These are phyloP conservation scores for Phoma sp. DNA, from an alignment of 2,329 filamentous ascomycete species.

Conservation along the genomic window DNA sequence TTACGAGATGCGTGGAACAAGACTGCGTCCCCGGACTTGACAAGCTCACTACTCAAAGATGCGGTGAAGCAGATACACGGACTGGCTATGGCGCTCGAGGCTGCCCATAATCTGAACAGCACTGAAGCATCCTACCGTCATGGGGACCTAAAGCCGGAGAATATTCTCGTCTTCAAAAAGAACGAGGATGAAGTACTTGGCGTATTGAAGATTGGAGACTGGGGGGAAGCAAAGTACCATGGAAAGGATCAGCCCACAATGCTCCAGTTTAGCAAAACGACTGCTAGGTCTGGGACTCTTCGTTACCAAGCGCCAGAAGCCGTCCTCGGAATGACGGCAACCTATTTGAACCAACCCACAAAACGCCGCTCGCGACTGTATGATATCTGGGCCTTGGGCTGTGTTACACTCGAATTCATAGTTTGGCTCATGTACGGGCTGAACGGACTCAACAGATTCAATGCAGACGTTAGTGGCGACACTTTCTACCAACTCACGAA, in stretches of 20 bases:
- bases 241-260: not conserved
- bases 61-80: not conserved
- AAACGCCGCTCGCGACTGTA: constrained; percentile 25
- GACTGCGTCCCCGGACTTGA: not conserved
- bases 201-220: not conserved
- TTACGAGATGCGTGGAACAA: not conserved
- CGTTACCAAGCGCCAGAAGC: not conserved
- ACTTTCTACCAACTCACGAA: not conserved
- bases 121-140: constrained; percentile 29
- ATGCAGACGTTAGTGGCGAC: not conserved
- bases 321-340: not conserved
- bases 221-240: not conserved
- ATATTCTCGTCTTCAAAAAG: constrained; percentile 43
- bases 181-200: not conserved
- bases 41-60: not conserved
- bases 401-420: constrained; percentile 29
- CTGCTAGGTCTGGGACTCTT: not conserved
- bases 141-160: constrained; percentile 49
- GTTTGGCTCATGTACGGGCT: constrained; percentile 31
- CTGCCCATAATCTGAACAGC: not conserved
- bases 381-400: constrained; percentile 37
- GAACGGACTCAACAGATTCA: not conserved
- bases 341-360: not conserved
- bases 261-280: not conserved
- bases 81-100: not conserved